Base-by-base conservation (phyloP, 176 grass and related monocot species). In the Cocos nucifera region DNA sequence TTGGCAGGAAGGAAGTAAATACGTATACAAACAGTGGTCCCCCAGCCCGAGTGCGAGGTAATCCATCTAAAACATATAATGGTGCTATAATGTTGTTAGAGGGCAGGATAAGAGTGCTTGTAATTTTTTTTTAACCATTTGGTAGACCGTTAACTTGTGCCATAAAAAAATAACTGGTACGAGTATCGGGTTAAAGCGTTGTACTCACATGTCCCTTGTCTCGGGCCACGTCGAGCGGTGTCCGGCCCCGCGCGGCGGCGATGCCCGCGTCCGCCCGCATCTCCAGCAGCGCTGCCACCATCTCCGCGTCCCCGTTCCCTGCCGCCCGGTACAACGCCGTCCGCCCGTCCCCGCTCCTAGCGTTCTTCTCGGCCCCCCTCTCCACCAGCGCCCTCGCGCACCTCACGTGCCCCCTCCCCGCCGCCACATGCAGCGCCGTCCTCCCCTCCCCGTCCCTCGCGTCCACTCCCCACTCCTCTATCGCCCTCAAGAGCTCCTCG, bases 191-290 rank as follows among this genome's bases (percentile, higher is more conserved):
- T 52, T 17, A 63, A 70, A 53, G 61, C 51, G 60, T 49, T 27
- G 23, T 17, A 72, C 86, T 87, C 86, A 95, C 91, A n/a, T 96
- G 77, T 53, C 80, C 80, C 62, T 96, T 90, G 19, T 87, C 86
- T 6, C 78, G 73, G 24, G 91, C 86, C 35, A 80, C 78, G 72
- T 96, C 80, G 23, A 82, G 15, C 1, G 91, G 78, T 14, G 81
- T 79, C 68, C 64, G 71, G 23, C 86, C 78, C 22, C 72, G 67
- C 0, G 68, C 78, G 70, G 85, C 82, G 29, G 66, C 55, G 6
- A 61, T 65, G 21, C 73, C 53, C 1, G 71, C 50, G 59, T 90
- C 80, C 26, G 80, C 91, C 24, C 86, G 80, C 80, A 90, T 66
- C 26, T 96, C 91, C 53, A 96, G 63, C 19, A 90, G 80, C 75